These are phyloP conservation scores for Helicocarpus griseus DNA, from an alignment of 2,329 filamentous ascomycete species.

Conservation along the genomic window DNA sequence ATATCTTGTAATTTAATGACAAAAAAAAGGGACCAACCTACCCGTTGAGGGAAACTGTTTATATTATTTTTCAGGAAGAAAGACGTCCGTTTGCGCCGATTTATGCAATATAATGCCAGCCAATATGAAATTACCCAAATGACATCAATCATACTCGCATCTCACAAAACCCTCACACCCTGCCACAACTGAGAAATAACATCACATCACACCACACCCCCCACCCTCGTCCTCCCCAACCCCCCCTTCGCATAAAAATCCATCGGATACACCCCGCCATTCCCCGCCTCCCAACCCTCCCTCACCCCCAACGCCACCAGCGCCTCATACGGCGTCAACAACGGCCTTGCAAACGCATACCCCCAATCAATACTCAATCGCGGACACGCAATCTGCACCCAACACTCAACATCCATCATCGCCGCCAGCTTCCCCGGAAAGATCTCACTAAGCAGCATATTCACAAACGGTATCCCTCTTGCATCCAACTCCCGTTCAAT, in stretches of 20 bases:
- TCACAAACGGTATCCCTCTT: slow-evolving; percentile 69
- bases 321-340: slow-evolving; percentile 92
- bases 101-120: background rate
- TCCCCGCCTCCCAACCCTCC: slow-evolving; percentile 59
- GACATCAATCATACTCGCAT: background rate
- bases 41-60: background rate
- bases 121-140: background rate
- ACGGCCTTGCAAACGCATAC: slow-evolving; percentile 80
- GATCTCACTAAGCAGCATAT: slow-evolving; percentile 84
- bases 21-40: background rate
- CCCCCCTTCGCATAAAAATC: slow-evolving; percentile 95
- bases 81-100: too few species aligned
- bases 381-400: slow-evolving; percentile 98
- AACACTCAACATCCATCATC: slow-evolving; percentile 91
- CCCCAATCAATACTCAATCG: slow-evolving; percentile 97
- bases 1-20: background rate
- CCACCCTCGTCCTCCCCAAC: slow-evolving; percentile 63
- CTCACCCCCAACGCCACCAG: slow-evolving; percentile 74
- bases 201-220: slow-evolving; percentile 9
- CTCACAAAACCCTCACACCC: background rate
- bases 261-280: slow-evolving; percentile 76
- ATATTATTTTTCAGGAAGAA: background rate
- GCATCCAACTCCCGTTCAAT: slow-evolving; percentile 69
- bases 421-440: slow-evolving; percentile 90
- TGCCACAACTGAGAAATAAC: background rate